These are phyloP conservation scores for Phytophthora brassicae DNA, from an alignment of 352 stramenopile species.

Conservation along the genomic window DNA sequence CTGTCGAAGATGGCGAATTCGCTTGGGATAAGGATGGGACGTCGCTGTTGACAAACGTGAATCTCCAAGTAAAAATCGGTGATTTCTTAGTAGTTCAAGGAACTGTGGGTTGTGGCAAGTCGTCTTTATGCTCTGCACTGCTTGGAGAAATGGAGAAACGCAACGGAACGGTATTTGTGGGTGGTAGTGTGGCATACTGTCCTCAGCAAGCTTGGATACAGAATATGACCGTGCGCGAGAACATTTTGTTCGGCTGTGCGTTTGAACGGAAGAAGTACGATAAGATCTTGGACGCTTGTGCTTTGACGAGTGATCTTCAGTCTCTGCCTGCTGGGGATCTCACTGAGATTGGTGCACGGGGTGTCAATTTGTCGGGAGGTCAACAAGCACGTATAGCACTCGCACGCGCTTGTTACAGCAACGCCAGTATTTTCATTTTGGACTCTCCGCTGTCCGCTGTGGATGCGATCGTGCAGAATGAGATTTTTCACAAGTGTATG, in stretches of 20 bases:
- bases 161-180: slow-evolving; percentile 39
- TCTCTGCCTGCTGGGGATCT: slow-evolving; percentile 81
- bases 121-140: slow-evolving; percentile 42
- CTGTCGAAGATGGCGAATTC: slow-evolving; percentile 32
- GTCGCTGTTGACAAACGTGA: slow-evolving; percentile 30
- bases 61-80: slow-evolving; percentile 36
- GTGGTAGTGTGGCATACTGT: slow-evolving; percentile 61
- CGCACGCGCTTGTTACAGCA: slow-evolving; percentile 73
- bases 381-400: slow-evolving; percentile 87
- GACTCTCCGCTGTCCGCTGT: slow-evolving; percentile 94
- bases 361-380: slow-evolving; percentile 93
- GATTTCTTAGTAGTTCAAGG: slow-evolving; percentile 54
- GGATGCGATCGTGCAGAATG: slow-evolving; percentile 92
- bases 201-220: slow-evolving; percentile 94
- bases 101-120: slow-evolving; percentile 50
- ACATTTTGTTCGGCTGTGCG: slow-evolving; percentile 92
- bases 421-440: slow-evolving; percentile 78
- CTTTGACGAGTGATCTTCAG: slow-evolving; percentile 82
- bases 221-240: slow-evolving; percentile 93
- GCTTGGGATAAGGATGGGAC: slow-evolving; percentile 24
- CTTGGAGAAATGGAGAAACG: slow-evolving; percentile 79
- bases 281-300: slow-evolving; percentile 75
- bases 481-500: slow-evolving; percentile 86
- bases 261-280: slow-evolving; percentile 58
- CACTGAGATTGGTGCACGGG: slow-evolving; percentile 96